Base-by-base conservation (phyloP, 2,329 filamentous ascomycete species). In the Botrytis galanthina region DNA sequence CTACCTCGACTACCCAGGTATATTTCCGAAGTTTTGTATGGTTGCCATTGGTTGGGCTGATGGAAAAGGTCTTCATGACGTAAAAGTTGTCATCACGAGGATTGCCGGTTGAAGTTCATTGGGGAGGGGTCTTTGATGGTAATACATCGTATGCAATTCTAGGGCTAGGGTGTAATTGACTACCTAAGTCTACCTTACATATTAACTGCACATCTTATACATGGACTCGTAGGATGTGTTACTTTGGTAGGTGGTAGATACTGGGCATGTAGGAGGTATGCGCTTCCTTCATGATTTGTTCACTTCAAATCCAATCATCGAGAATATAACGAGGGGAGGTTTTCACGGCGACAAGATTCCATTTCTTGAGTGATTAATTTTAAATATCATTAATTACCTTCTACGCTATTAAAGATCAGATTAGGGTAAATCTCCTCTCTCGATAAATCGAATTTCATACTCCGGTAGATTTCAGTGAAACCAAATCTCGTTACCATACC, bases 1-100 rank as follows among this genome's bases (percentile, higher is more conserved):
- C 22, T 26, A 51, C n/a, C 26, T n/a, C 7, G 14, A 37, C 22
- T 26, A 51, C n/a, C 26, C 51, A 54, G 14, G 51, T 29, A n/a
- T 10, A 67, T 51, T 63, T 62, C 44, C 8, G 60, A 26, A 44
- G 6, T 9, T 67, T 51, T 35, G 44, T n/a, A 26, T 18, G 44
- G 7, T n/a, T n/a, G n/a, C n/a, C n/a, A n/a, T n/a, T n/a, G n/a
- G n/a, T 67, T 67, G 29, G 63, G 44, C 29, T 51, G 14, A 26
- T 22, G 4, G 22, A 7, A 37, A 54, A 51, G 32, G 44, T 37
- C 44, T 46, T 20, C 32, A 12, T 67, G 63, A 67, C 63, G 63
- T 67, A 51, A 67, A 67, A 67, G 22, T n/a, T 51, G 22, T n/a
- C 16, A 48, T 67, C 63, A 67, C 63, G 35, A 67, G 63, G 63